Evolutionary conservation across 176 grass and related monocot genomes (phyloP).

Genomic region (Aegilops bicornis): DNA sequence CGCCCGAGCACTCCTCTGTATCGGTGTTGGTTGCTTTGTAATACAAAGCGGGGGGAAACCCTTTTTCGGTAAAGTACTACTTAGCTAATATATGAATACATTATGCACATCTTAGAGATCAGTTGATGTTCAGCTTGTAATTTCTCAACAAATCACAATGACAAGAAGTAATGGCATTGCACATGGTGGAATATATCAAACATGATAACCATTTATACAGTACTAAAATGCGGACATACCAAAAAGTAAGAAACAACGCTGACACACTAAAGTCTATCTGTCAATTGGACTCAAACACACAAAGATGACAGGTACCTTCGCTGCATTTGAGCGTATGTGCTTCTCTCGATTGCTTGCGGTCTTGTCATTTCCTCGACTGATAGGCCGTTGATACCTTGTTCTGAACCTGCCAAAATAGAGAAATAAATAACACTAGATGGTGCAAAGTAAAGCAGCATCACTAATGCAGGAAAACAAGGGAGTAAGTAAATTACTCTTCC

Average conservation of each 20-base stretch:
- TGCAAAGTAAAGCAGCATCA: background rate
- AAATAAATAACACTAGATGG: slow-evolving; percentile 28
- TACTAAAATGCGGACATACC: slow-evolving; percentile 9
- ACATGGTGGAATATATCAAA: background rate
- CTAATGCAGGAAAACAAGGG: slow-evolving; percentile 20
- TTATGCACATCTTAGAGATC: no score
- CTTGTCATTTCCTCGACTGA: slow-evolving; percentile 82
- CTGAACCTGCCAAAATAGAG: slow-evolving; percentile 61
- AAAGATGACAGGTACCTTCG: slow-evolving; percentile 50
- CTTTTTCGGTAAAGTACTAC: background rate
- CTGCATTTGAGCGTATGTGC: slow-evolving; percentile 63
- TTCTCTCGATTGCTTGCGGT: slow-evolving; percentile 66
- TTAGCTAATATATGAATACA: background rate
- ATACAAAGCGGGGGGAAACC: no score
- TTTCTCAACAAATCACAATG: background rate
- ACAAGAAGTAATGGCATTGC: background rate
- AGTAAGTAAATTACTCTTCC: slow-evolving; percentile 51
- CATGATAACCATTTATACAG: background rate
- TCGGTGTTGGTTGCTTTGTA: no score
- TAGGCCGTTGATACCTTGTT: slow-evolving; percentile 62
- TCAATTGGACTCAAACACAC: background rate
- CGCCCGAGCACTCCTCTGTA: no score
- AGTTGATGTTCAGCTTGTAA: background rate
- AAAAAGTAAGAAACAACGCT: background rate
- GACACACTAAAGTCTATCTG: background rate